phyloP scores from a whole-genome alignment of 2,329 filamentous ascomycete species.

The Dactylellina leptospora region DNA sequence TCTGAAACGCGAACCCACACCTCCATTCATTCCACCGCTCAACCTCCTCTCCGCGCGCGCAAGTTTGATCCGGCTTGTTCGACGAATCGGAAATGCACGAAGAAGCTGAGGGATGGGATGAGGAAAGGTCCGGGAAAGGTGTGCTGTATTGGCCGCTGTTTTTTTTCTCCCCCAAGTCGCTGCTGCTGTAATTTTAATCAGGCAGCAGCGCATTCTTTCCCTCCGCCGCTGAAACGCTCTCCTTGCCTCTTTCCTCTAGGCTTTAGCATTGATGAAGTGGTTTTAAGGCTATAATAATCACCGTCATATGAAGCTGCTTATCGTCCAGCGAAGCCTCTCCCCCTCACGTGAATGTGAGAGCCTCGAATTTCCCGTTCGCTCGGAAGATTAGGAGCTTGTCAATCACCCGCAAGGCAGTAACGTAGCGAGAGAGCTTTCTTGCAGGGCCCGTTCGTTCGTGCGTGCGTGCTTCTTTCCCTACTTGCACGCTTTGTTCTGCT shows the following conservation, averaged over 20 bases:
- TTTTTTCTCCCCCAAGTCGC: not conserved
- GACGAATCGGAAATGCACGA: conserved; percentile 26
- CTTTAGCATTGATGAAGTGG: conserved; percentile 11
- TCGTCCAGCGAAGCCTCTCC: not conserved
- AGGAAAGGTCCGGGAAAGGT: not conserved
- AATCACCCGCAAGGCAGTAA: conserved; percentile 51
- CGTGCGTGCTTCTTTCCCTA: too few species aligned
- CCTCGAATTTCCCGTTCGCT: conserved; percentile 44
- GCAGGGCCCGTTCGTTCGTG: conserved; percentile 32
- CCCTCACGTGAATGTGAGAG: conserved; percentile 34
- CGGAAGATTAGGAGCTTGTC: conserved; percentile 52
- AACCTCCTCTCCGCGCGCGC: too few species aligned
- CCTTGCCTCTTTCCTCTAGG: conserved; percentile 36
- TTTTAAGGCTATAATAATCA: conserved; percentile 29
- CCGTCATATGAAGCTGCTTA: not conserved
- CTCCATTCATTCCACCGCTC: not conserved
- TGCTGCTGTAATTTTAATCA: conserved; percentile 44
- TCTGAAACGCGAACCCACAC: conserved; percentile 28
- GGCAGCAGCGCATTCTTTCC: conserved; percentile 51
- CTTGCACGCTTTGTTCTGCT: too few species aligned
- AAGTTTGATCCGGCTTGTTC: too few species aligned
- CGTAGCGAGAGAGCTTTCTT: conserved; percentile 35
- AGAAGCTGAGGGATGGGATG: conserved; percentile 12
- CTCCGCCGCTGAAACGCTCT: conserved; percentile 45
- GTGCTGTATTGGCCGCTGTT: conserved; percentile 8